Conservation (phyloP, 108 stramenopile genomes). For the Ochromonas danica region DNA sequence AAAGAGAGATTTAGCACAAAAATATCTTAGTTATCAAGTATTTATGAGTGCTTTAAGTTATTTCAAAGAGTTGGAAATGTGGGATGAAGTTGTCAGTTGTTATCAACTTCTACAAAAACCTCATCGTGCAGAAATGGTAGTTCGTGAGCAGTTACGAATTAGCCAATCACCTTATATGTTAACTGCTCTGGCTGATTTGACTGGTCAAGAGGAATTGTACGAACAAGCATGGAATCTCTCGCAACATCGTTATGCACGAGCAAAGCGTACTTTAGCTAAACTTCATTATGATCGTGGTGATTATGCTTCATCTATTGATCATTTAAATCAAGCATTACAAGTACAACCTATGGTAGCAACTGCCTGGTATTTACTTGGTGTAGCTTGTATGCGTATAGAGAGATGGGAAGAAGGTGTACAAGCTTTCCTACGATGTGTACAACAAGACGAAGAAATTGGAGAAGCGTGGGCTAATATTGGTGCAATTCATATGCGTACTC, state of each 20-base stretch:
- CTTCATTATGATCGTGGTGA: slow-evolving; percentile 41
- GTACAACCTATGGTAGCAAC: slow-evolving; percentile 76
- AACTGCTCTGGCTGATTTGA: slow-evolving; percentile 83
- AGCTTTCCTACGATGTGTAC: slow-evolving; percentile 86
- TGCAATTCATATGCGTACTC: slow-evolving; percentile 69
- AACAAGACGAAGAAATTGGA: slow-evolving; percentile 85
- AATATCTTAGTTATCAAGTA: slow-evolving; percentile 81
- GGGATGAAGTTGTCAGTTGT: slow-evolving; percentile 97
- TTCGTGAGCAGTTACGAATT: slow-evolving; percentile 66
- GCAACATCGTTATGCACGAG: slow-evolving; percentile 59
- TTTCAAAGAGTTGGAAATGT: slow-evolving; percentile 86
- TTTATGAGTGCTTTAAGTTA: slow-evolving; percentile 84
- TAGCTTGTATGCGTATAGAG: slow-evolving; percentile 76
- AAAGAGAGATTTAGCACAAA: slow-evolving; percentile 80
- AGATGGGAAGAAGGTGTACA: slow-evolving; percentile 75
- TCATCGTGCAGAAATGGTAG: slow-evolving; percentile 77
- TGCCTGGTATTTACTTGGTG: slow-evolving; percentile 86
- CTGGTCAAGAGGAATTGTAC: slow-evolving; percentile 70
- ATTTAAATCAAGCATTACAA: slow-evolving; percentile 66
- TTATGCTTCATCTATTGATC: slow-evolving; percentile 57
- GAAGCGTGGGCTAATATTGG: slow-evolving; percentile 92
- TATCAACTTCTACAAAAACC: slow-evolving; percentile 78
- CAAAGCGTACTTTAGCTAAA: slow-evolving; percentile 74
- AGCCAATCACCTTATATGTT: slow-evolving; percentile 81
- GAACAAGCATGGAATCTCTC: slow-evolving; percentile 79